A percentile compares a stretch with the other conserved stretches of the same genome.
These are phyloP conservation scores for Magnusiomyces fungicola DNA, from an alignment of 1,139 yeast genomes.

Conservation along the genomic window DNA sequence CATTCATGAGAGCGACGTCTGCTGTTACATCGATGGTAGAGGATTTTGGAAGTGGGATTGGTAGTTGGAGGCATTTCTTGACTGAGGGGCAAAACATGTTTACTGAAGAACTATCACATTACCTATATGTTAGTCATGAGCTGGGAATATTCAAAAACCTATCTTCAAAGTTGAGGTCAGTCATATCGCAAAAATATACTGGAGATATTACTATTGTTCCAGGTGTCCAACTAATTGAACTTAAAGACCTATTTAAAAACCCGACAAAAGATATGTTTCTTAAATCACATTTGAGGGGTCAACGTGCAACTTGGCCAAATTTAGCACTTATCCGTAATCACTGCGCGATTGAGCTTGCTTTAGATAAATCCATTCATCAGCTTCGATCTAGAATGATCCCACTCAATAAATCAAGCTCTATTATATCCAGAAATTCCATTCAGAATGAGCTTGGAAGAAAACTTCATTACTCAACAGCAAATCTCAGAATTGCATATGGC, in stretches of 20 bases:
- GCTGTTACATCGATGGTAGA: background rate
- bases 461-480: conserved; percentile 11
- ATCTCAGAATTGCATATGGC: conserved; percentile 5
- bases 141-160: conserved; percentile 68
- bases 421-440: background rate
- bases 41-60: background rate
- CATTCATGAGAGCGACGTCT: conserved; percentile 46
- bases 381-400: conserved; percentile 60
- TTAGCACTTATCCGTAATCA: conserved; percentile 77
- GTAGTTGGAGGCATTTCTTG: conserved; percentile 32
- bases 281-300: conserved; percentile 73
- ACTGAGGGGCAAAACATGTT: conserved; percentile 46
- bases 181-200: conserved; percentile 77
- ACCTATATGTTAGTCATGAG: conserved; percentile 63
- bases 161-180: conserved; percentile 63
- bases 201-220: conserved; percentile 94
- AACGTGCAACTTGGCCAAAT: conserved; percentile 91
- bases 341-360: conserved; percentile 80
- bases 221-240: conserved; percentile 51
- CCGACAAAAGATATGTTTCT: conserved; percentile 71
- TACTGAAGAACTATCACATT: conserved; percentile 70
- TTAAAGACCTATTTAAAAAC: conserved; percentile 59
- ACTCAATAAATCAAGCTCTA: conserved; percentile 9
- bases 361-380: conserved; percentile 67
- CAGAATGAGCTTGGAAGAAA: conserved; percentile 9